Evolutionary conservation across 2,329 filamentous ascomycete genomes (phyloP).

Genomic region (Verticillium longisporum): DNA sequence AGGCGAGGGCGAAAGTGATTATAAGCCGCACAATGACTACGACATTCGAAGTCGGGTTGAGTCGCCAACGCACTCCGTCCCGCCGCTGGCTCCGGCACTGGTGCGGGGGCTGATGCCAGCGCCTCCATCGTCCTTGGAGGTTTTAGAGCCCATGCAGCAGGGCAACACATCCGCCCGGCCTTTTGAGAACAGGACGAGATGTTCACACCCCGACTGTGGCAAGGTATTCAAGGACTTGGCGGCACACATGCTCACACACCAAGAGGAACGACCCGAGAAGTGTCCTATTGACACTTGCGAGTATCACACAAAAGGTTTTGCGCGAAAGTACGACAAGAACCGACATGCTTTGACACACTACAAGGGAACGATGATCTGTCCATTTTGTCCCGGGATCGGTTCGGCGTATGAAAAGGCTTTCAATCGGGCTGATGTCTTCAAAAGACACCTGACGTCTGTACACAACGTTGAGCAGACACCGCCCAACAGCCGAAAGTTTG

Average conservation of each 20-base stretch:
- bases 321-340: conserved; percentile 97
- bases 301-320: conserved; percentile 90
- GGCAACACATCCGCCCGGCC: conserved; percentile 23
- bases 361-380: conserved; percentile 96
- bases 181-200: conserved; percentile 38
- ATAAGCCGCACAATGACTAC: conserved; percentile 8
- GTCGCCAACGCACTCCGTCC: neutral
- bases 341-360: conserved; percentile 94
- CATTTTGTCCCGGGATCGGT: conserved; percentile 85
- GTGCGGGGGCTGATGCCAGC: neutral
- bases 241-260: conserved; percentile 94
- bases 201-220: conserved; percentile 51
- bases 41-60: neutral
- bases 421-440: conserved; percentile 95
- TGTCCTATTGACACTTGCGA: conserved; percentile 92
- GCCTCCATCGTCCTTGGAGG: conserved; percentile 4
- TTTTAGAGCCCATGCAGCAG: conserved; percentile 3
- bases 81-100: conserved; percentile 1
- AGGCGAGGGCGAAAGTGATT: conserved; percentile 24
- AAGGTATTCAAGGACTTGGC: conserved; percentile 59
- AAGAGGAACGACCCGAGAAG: conserved; percentile 89
- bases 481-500: conserved; percentile 78
- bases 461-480: conserved; percentile 93
- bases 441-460: conserved; percentile 85
- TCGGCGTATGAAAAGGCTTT: conserved; percentile 90